Evolutionary conservation across 257 asterid genomes (phyloP).

Genomic region (Perilla frutescens): DNA sequence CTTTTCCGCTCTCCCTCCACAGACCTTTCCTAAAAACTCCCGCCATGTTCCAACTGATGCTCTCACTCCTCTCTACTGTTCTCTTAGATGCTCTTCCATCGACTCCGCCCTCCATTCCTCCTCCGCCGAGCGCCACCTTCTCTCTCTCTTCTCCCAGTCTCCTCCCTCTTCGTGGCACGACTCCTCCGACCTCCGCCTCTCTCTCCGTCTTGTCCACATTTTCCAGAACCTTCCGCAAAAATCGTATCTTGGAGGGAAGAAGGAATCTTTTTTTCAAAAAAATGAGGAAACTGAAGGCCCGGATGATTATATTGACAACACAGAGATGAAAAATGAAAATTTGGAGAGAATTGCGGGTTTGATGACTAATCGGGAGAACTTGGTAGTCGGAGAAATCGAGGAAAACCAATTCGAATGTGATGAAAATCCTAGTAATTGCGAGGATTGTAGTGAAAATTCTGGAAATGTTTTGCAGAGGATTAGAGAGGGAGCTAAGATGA

Average conservation of each 20-base stretch:
- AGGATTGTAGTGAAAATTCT: constrained; percentile 1
- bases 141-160: constrained; percentile 38
- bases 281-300: background rate
- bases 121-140: constrained; percentile 59
- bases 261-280: background rate
- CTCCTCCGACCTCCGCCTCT: constrained; percentile 72
- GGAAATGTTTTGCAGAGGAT: constrained; percentile 41
- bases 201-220: constrained; percentile 64
- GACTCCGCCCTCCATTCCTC: constrained; percentile 61
- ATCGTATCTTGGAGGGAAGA: constrained; percentile 23
- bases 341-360: constrained; percentile 65
- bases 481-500: constrained; percentile 50
- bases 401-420: background rate
- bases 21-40: constrained; percentile 14
- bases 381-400: constrained; percentile 26
- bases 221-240: constrained; percentile 32
- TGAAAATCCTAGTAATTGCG: background rate
- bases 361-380: constrained; percentile 63
- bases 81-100: constrained; percentile 62
- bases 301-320: background rate
- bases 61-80: constrained; percentile 63
- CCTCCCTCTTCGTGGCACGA: constrained; percentile 42
- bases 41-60: constrained; percentile 27
- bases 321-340: background rate
- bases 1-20: constrained; percentile 51